phyloP scores from a whole-genome alignment of 208 protist species.

The Acanthamoeba culbertsoni region DNA sequence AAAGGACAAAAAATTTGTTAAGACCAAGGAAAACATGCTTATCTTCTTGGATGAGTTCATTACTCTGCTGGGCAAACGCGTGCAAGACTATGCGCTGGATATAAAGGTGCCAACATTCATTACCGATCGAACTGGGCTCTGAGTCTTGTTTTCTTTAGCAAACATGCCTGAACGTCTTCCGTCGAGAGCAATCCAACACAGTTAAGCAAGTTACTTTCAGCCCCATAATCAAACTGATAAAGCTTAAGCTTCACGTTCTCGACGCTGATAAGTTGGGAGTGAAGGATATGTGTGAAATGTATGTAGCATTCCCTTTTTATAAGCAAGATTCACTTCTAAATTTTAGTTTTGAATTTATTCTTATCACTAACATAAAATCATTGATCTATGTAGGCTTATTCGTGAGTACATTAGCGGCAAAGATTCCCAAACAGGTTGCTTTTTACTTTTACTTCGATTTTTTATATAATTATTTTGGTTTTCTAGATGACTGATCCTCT shows the following conservation, averaged over 20 bases:
- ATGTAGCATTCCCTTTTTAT: neutral
- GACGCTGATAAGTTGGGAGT: conserved; percentile 60
- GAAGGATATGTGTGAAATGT: conserved; percentile 64
- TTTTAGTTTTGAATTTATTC: neutral
- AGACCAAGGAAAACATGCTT: conserved; percentile 56
- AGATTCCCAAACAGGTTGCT: conserved; percentile 25
- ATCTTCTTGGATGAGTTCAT: conserved; percentile 55
- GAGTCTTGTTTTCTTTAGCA: neutral
- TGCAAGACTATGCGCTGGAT: conserved; percentile 51
- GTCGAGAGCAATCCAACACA: conserved; percentile 63
- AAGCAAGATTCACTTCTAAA: neutral
- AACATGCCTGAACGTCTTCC: conserved; percentile 60
- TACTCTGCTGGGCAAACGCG: conserved; percentile 43
- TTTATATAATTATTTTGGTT: neutral
- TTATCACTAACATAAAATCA: no score
- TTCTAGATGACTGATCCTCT: neutral
- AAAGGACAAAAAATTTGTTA: conserved; percentile 46
- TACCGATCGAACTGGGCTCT: no score
- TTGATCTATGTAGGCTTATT: neutral
- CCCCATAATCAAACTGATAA: conserved; percentile 57
- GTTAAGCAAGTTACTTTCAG: conserved; percentile 62
- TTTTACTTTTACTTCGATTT: neutral
- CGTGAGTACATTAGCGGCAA: conserved; percentile 54
- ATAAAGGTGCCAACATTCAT: conserved; percentile 6
- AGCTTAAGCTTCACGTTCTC: conserved; percentile 60